Evolutionary conservation across 2,329 filamentous ascomycete species (phyloP), one percentile per base, ranked within the genome.

Genomic region (Tolypocladium tropicale): DNA sequence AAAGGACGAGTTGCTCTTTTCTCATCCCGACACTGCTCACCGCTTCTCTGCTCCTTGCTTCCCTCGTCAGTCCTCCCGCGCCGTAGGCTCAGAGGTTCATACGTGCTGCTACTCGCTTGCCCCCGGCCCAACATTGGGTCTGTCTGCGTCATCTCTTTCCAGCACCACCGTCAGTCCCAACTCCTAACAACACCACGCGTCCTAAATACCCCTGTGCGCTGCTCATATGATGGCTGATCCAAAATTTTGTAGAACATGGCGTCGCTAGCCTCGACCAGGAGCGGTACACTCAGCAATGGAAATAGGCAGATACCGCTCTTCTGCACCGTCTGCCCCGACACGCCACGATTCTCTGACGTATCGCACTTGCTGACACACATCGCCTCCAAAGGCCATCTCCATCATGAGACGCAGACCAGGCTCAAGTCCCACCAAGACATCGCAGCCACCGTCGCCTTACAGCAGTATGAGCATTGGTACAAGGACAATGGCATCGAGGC

Each of bases 361-460:
- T 96, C 92, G 36, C 93, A 96, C 70, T 78, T 96, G 39, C 82
- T 97, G 67, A 97, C 93, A 14, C 93, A 97, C 68, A 83, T 96
- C 59, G 84, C 88, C 58, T 96, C 92, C 61, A 96, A 96, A 69
- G 88, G 88, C n/a, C 93, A 97, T 69, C 76, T 96, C 36, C 85
- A 90, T 58, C 82, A 90, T 67, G 85, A 89, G 65, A 95, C 92
- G 74, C 90, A 90, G 65, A 79, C 90, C 54, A 86, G 90, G 64
- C 82, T 96, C 61, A 83, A 82, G 56, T 82, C 86, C 55, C 80
- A 83, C 55, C 78, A 81, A 50, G 88, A 95, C 58, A 70, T 78
- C n/a, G 74, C 74, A n/a, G 84, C 87, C n/a, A 77, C 79, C 28
- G 69, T 79, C 12, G 70, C 81, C 34, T 76, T 95, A 49, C 78